These are phyloP conservation scores for Wickerhamomyces mucosus DNA, from an alignment of 805 yeast species.

Conservation along the genomic window DNA sequence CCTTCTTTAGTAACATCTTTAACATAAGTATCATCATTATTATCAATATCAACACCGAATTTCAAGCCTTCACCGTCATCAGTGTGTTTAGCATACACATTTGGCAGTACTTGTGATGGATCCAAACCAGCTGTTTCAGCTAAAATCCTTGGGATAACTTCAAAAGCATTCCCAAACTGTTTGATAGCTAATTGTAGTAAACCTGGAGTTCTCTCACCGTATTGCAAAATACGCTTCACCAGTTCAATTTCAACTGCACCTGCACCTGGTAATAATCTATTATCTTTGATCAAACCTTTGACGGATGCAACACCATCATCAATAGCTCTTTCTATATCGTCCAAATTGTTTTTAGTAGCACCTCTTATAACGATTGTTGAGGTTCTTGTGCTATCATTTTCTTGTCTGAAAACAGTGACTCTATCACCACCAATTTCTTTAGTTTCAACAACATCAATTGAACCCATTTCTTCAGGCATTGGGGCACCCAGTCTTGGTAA, in stretches of 20 bases:
- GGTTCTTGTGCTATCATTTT: slow-evolving; percentile 54
- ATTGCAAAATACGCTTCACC: slow-evolving; percentile 65
- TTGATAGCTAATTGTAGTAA: slow-evolving; percentile 88
- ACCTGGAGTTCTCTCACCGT: slow-evolving; percentile 94
- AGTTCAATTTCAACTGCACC: slow-evolving; percentile 91
- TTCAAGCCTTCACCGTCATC: slow-evolving; percentile 26
- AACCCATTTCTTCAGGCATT: slow-evolving; percentile 88
- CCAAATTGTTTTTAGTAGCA: slow-evolving; percentile 88
- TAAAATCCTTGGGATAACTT: slow-evolving; percentile 82
- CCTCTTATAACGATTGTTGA: slow-evolving; percentile 93
- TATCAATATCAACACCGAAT: slow-evolving; percentile 74
- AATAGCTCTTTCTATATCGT: slow-evolving; percentile 93
- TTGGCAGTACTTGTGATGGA: slow-evolving; percentile 80
- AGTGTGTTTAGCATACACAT: slow-evolving; percentile 82
- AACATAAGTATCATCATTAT: slow-evolving; percentile 56
- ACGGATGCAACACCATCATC: slow-evolving; percentile 94
- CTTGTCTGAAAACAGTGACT: slow-evolving; percentile 88
- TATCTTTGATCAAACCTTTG: slow-evolving; percentile 80
- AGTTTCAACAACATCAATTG: slow-evolving; percentile 79
- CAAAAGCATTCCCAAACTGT: slow-evolving; percentile 89
- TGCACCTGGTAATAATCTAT: slow-evolving; percentile 84
- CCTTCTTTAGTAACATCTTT: slow-evolving; percentile 61
- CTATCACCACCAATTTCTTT: slow-evolving; percentile 96
- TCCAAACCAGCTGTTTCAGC: slow-evolving; percentile 95
- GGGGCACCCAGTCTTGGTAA: slow-evolving; percentile 92